phyloP scores from a whole-genome alignment of 768 basidiomycete genomes.

The Hydnum rufescens region DNA sequence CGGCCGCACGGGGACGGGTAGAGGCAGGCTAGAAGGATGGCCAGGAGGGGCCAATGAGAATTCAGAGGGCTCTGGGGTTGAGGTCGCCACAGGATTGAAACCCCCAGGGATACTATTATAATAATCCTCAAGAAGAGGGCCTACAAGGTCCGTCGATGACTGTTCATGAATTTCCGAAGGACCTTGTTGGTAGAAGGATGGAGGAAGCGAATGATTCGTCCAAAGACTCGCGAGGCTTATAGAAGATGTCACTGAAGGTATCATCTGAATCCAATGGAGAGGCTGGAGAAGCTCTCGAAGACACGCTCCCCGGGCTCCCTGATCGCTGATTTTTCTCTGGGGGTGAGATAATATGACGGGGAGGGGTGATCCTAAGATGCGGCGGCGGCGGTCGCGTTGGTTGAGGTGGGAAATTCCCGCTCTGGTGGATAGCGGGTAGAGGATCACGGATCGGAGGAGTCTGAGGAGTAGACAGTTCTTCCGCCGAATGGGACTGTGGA shows the following conservation, averaged over 20 bases:
- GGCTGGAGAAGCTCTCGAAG: no score
- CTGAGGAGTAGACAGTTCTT: not conserved
- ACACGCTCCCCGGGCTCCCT: no score
- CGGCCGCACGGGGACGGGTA: not conserved
- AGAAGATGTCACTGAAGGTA: not conserved
- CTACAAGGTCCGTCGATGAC: not conserved
- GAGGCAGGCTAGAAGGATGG: not conserved
- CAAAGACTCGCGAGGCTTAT: not conserved
- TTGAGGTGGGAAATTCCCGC: no score
- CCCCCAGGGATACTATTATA: not conserved
- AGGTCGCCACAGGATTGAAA: not conserved
- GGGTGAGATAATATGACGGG: no score
- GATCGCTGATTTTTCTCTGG: no score
- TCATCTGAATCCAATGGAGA: not conserved
- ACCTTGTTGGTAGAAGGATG: slow-evolving; percentile 1
- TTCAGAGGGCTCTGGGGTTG: not conserved
- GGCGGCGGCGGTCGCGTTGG: no score
- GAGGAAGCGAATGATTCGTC: not conserved
- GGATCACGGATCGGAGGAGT: not conserved
- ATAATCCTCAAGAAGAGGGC: not conserved
- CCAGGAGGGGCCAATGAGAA: not conserved
- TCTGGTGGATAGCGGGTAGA: no score
- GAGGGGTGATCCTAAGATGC: no score
- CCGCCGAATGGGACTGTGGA: not conserved
- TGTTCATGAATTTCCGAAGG: not conserved